A percentile compares a stretch with the other conserved stretches of the same genome.
Conservation (phyloP, 352 stramenopile genomes). For the Phytophthora rubi region DNA sequence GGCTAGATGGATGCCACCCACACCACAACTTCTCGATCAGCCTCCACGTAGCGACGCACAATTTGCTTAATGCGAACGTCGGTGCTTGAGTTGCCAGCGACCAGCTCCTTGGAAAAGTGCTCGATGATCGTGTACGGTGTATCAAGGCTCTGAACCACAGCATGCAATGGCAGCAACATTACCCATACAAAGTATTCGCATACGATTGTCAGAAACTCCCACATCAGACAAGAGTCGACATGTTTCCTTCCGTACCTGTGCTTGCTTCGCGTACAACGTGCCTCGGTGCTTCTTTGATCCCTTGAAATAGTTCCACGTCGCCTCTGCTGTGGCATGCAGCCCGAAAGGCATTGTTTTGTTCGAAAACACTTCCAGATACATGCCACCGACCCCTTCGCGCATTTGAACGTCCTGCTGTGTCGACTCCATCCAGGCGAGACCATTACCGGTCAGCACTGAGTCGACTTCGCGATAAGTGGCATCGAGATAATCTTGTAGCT, state of each 20-base stretch:
- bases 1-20: conserved; percentile 64
- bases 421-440: conserved; percentile 31
- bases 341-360: conserved; percentile 43
- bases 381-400: conserved; percentile 26
- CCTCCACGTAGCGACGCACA: conserved; percentile 63
- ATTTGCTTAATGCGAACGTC: conserved; percentile 67
- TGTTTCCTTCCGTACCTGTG: conserved; percentile 26
- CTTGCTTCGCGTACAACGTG: conserved; percentile 39
- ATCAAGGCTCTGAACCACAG: conserved; percentile 26
- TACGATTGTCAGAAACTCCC: neutral
- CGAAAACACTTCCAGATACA: conserved; percentile 41
- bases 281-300: conserved; percentile 43
- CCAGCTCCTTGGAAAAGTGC: conserved; percentile 63
- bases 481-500: conserved; percentile 33
- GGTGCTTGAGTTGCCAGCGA: conserved; percentile 53
- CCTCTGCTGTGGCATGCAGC: conserved; percentile 30
- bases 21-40: conserved; percentile 64
- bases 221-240: neutral
- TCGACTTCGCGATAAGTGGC: conserved; percentile 33
- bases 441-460: conserved; percentile 33
- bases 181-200: neutral
- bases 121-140: conserved; percentile 66
- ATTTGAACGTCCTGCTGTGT: conserved; percentile 39
- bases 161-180: neutral
- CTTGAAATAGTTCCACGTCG: conserved; percentile 47